Base-by-base conservation (phyloP, 257 asterid genomes). In the Solanum lignicaule region DNA sequence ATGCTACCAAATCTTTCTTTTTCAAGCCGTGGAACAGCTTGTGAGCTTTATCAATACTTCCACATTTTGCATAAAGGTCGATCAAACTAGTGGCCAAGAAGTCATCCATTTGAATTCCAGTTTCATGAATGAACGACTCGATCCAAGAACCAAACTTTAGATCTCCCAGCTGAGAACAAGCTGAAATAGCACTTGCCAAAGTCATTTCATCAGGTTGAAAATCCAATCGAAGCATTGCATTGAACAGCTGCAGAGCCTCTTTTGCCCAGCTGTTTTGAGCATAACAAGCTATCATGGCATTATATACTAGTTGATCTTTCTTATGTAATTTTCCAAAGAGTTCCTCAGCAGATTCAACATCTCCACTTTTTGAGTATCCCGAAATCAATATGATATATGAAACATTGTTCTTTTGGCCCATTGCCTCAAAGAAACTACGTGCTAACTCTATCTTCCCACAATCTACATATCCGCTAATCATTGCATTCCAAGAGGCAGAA, bases 111-210 rank as follows among this genome's bases (percentile, higher is more conserved):
- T 75, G 66, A 36, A 95, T 95, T 78, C 98, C 98, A 11, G 39
- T 41, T 85, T 93, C 91, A 79, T 3, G 88, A 91, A 94, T 91
- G 91, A 90, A 92, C 6, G 93, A 90, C 85, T 93, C 98, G 4
- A 97, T 92, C 92, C 91, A 91, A 85, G 90, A 66, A 65, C 95
- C 98, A 2, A 43, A 69, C 55, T 92, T 88, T 33, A 92, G 72
- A 90, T 97, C 98, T 89, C 98, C 99, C 33, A 97, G 89, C 32
- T 95, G 97, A 75, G 99, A 92, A 89, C 98, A 94, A 84, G 98
- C 97, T 1, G 98, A 97, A 46, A 97, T 86, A 84, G 91, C 95
- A 89, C 98, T 93, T 23, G 93, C 91, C 72, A 97, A 89, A 2
- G 99, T 94, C 95, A 92, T 93, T 89, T 92, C 90, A 86, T 97